Evolutionary conservation across 345 rosid genomes (phyloP).

Genomic region (Mercurialis annua): DNA sequence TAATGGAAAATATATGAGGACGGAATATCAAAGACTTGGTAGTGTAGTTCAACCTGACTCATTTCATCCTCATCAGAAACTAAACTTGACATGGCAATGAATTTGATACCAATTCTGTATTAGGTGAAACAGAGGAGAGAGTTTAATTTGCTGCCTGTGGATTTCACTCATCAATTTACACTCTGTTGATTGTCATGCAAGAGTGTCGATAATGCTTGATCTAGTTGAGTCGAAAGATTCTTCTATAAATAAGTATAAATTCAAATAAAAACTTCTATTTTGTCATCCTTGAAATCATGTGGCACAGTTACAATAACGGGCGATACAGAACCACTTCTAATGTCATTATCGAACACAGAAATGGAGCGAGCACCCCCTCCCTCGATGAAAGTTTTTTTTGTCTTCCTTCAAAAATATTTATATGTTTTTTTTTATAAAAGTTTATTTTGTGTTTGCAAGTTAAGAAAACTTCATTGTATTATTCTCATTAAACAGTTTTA

Average conservation of each 20-base stretch:
- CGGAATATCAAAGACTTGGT: neutral
- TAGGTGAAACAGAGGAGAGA: neutral
- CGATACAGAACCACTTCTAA: slow-evolving; percentile 86
- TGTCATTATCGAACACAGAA: slow-evolving; percentile 79
- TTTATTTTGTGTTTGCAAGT: no score
- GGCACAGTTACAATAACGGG: slow-evolving; percentile 88
- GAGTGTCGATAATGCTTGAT: neutral
- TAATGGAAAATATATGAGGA: neutral
- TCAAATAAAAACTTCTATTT: no score
- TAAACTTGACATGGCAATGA: neutral
- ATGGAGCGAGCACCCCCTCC: slow-evolving; percentile 92
- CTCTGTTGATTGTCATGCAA: neutral
- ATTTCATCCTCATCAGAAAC: neutral
- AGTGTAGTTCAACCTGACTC: neutral
- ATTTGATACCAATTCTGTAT: neutral
- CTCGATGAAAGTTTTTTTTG: no score
- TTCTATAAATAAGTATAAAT: neutral
- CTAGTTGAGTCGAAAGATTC: neutral
- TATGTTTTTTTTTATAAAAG: no score
- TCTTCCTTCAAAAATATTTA: no score
- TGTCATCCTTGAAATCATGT: no score
- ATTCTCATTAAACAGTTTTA: no score
- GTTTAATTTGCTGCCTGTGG: neutral
- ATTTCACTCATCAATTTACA: neutral
- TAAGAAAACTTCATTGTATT: no score